Evolutionary conservation across 495 filamentous ascomycete genomes (phyloP), one percentile per base, ranked within the genome.

Genomic region (Extremus antarcticus): DNA sequence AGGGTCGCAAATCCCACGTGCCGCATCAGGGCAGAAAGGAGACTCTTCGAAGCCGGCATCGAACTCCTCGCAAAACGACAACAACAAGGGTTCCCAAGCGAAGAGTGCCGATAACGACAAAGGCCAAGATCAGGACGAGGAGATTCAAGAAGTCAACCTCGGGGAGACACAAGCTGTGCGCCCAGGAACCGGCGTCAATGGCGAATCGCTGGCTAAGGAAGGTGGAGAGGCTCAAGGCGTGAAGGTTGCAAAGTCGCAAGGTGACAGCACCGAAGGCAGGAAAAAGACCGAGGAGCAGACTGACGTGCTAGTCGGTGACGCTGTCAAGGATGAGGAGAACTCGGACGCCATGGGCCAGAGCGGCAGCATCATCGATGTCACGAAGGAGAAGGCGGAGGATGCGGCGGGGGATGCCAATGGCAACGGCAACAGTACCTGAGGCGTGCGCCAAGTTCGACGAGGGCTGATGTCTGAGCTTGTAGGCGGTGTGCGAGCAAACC

Each of bases 351-450:
- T 57, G 59, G 55, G 54, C 17, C 16, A 58, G 22, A 46, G 24
- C 7, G 59, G 55, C 29, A 51, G 40, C 2, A 51, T 56, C 47
- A 50, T 56, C 54, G 53, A 61, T 24, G n/a, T 60, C 24, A 15
- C 45, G 13, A 32, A 45, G 24, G 47, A 57, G 25, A 65, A 53
- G 11, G 48, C 54, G 3, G 55, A 45, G 1, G 58, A 59, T 22
- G 56, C 63, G 0, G 63, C 61, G 29, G 58, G 25, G 3, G 63
- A 70, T 55, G 68, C 22, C 68, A 1, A 64, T 66, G 25, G 35
- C 25, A 7, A 52, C 20, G 38, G 23, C 50, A 29, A 22, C 24
- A 35, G 21, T 4, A 13, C 46, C 2, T 48, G 46, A 48, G 13
- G 46, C 17, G 20, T 25, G 47, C 24, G 47, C 4, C 22, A 17